Percentiles rank a stretch among this genome's conserved stretches.
phyloP scores from a whole-genome alignment of 2,329 filamentous ascomycete species.

The Drechslerella coelobrocha region DNA sequence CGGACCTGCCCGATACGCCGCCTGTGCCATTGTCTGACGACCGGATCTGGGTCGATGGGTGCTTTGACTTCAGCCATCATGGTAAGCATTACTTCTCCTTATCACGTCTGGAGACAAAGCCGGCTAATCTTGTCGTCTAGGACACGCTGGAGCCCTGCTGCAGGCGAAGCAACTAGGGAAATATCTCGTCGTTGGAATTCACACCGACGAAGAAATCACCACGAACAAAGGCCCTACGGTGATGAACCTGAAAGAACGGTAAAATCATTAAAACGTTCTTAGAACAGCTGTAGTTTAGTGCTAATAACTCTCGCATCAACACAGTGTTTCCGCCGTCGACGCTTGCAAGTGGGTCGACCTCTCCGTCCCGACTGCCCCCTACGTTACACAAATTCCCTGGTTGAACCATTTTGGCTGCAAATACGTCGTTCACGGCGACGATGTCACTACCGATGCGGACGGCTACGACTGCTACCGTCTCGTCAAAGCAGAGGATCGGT shows the following conservation, averaged over 20 bases:
- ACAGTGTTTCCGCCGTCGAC: conserved; percentile 82
- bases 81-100: conserved; percentile 62
- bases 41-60: conserved; percentile 96
- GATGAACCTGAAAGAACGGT: conserved; percentile 89
- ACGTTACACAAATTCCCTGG: conserved; percentile 92
- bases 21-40: conserved; percentile 64
- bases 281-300: neutral
- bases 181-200: conserved; percentile 88
- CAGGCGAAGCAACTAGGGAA: conserved; percentile 90
- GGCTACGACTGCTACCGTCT: conserved; percentile 98
- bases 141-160: conserved; percentile 94
- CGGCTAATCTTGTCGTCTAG: conserved; percentile 60
- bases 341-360: conserved; percentile 93
- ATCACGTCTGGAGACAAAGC: no score
- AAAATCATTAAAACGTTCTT: no score
- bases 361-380: conserved; percentile 83
- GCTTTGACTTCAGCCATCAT: conserved; percentile 99
- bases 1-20: conserved; percentile 45
- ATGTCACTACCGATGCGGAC: conserved; percentile 91
- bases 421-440: conserved; percentile 95
- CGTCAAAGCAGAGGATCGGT: conserved; percentile 89
- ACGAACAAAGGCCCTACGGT: conserved; percentile 96
- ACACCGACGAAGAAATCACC: conserved; percentile 93
- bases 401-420: conserved; percentile 94
- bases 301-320: conserved; percentile 16